Conservation (phyloP, 2,329 filamentous ascomycete genomes). For the Beauveria pseudobassiana region DNA sequence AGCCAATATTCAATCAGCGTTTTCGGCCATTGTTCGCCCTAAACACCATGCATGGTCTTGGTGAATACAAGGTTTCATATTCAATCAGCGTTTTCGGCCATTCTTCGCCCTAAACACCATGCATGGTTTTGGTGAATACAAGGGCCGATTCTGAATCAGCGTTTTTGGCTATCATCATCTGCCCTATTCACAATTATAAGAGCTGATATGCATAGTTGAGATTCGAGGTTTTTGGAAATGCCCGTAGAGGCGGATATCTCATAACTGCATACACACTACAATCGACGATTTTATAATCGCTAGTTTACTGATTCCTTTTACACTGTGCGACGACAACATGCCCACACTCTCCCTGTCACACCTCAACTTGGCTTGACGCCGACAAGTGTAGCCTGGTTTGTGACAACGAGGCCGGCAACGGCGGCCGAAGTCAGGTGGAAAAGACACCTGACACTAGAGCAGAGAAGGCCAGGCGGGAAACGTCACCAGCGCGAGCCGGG, state of each 20-base stretch:
- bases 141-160: neutral
- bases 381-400: constrained; percentile 30
- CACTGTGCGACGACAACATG: neutral
- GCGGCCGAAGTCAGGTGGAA: constrained; percentile 72
- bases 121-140: neutral
- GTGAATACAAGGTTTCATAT: neutral
- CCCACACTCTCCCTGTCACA: neutral
- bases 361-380: neutral
- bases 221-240: neutral
- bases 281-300: neutral
- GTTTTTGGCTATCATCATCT: neutral
- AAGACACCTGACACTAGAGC: constrained; percentile 72
- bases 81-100: neutral
- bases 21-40: neutral
- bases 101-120: neutral
- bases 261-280: constrained; percentile 10
- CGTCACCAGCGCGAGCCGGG: constrained; percentile 64
- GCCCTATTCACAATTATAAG: neutral
- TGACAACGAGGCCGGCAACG: constrained; percentile 69
- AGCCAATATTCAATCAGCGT: neutral
- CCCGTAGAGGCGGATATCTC: constrained; percentile 2
- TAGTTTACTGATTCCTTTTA: neutral
- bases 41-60: neutral
- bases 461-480: constrained; percentile 67
- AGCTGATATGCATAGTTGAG: neutral